Conservation (phyloP, 805 yeast genomes). For the Soucietia sequanensis region DNA sequence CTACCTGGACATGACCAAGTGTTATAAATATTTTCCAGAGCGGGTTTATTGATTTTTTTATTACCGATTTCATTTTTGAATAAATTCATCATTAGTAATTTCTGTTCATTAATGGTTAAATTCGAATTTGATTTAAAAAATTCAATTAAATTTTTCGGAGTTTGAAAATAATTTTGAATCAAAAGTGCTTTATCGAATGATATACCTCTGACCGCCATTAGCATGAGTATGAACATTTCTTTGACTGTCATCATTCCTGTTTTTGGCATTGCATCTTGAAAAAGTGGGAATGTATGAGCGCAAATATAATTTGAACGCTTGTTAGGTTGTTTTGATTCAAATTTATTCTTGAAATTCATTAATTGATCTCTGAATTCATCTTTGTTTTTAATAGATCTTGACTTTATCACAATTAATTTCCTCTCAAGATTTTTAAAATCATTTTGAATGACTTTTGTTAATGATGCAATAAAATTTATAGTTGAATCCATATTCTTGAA, state of each 20-base stretch:
- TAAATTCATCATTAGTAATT: slow-evolving; percentile 24
- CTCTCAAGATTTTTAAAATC: slow-evolving; percentile 9
- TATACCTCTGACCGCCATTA: slow-evolving; percentile 78
- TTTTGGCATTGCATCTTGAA: slow-evolving; percentile 70
- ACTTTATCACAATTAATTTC: slow-evolving; percentile 52
- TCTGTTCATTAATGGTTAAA: slow-evolving; percentile 14
- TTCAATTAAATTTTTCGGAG: slow-evolving; percentile 61
- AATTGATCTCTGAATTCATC: slow-evolving; percentile 46
- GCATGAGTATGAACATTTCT: slow-evolving; percentile 72
- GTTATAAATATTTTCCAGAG: slow-evolving; percentile 53
- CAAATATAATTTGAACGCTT: slow-evolving; percentile 35
- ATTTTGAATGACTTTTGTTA: slow-evolving; percentile 49
- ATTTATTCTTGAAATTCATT: slow-evolving; percentile 42
- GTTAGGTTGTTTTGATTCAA: slow-evolving; percentile 29
- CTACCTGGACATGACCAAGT: slow-evolving; percentile 56
- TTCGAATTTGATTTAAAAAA: slow-evolving; percentile 37
- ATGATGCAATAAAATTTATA: slow-evolving; percentile 51
- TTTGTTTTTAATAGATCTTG: slow-evolving; percentile 48
- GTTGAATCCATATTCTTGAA: slow-evolving; percentile 77
- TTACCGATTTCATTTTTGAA: slow-evolving; percentile 47
- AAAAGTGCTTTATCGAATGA: slow-evolving; percentile 81
- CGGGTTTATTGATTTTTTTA: slow-evolving; percentile 49
- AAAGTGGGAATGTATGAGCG: slow-evolving; percentile 37
- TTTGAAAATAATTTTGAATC: slow-evolving; percentile 68
- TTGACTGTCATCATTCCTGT: slow-evolving; percentile 66